Conservation (phyloP, 805 yeast genomes). For the Hyphopichia homilentoma region DNA sequence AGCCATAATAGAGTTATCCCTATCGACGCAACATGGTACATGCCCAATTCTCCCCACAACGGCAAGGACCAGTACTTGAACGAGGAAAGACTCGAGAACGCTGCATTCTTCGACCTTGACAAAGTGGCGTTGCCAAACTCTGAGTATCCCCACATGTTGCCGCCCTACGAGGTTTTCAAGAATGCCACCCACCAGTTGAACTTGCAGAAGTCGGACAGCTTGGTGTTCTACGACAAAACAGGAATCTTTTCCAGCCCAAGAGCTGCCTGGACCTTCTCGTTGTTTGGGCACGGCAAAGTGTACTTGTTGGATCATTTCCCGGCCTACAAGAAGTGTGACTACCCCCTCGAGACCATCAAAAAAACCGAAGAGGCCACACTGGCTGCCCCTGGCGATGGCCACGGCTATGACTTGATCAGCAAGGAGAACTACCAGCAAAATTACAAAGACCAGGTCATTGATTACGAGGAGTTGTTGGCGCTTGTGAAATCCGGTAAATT, state of each 20-base stretch:
- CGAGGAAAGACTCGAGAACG: conserved; percentile 55
- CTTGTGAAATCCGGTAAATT: conserved; percentile 50
- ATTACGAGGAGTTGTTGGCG: conserved; percentile 61
- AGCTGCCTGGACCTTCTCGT: conserved; percentile 84
- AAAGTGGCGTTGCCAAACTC: conserved; percentile 55
- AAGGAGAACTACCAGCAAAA: conserved; percentile 28
- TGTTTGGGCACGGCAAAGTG: conserved; percentile 73
- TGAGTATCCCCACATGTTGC: conserved; percentile 89
- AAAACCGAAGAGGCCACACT: conserved; percentile 16
- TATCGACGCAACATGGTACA: conserved; percentile 88
- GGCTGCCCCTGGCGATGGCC: conserved; percentile 4
- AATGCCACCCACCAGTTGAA: conserved; percentile 54
- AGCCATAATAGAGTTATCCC: conserved; percentile 42
- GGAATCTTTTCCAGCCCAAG: conserved; percentile 89
- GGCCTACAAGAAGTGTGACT: conserved; percentile 44
- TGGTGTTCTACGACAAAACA: conserved; percentile 80
- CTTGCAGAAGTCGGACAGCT: conserved; percentile 46
- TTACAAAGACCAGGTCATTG: conserved; percentile 48
- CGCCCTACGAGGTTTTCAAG: conserved; percentile 55
- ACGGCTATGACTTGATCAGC: conserved; percentile 16
- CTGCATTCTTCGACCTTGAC: conserved; percentile 80
- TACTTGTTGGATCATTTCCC: conserved; percentile 68
- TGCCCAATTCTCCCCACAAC: conserved; percentile 68
- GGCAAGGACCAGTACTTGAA: conserved; percentile 54
- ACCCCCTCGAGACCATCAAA: conserved; percentile 40